phyloP scores from a whole-genome alignment of 768 basidiomycete genomes.

The Psilocybe subaeruginosa region DNA sequence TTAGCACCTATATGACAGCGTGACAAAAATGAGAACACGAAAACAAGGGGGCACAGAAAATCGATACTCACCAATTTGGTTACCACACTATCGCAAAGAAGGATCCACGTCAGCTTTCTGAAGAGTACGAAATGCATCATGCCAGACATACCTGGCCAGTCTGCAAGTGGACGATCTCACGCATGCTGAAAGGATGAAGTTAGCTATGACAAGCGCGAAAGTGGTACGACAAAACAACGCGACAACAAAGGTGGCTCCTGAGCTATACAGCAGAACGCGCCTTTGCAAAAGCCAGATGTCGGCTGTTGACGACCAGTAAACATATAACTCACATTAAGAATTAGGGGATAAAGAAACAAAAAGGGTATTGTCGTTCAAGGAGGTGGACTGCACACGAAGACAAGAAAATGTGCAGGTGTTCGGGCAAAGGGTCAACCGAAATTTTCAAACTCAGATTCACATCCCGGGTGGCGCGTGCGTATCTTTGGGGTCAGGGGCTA shows the following conservation, averaged over 20 bases:
- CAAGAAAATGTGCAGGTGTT: conserved; percentile 43
- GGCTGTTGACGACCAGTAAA: background rate
- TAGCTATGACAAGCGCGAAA: conserved; percentile 31
- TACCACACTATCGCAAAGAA: conserved; percentile 76
- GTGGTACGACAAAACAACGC: conserved; percentile 52
- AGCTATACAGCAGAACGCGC: conserved; percentile 21
- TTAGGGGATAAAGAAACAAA: conserved; percentile 34
- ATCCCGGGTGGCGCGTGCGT: conserved; percentile 43
- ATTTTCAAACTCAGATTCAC: conserved; percentile 48
- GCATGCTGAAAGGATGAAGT: conserved; percentile 68
- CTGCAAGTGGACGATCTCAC: conserved; percentile 99
- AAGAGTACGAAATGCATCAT: conserved; percentile 21
- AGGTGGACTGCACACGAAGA: conserved; percentile 49
- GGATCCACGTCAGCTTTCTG: conserved; percentile 28
- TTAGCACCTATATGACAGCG: conserved; percentile 68
- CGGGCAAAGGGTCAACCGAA: conserved; percentile 43
- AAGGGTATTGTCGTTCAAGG: conserved; percentile 43
- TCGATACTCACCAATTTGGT: conserved; percentile 88
- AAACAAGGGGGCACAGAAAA: conserved; percentile 16
- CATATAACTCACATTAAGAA: conserved; percentile 43
- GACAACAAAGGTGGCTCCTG: conserved; percentile 32
- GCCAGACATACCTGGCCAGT: conserved; percentile 85
- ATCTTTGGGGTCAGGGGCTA: conserved; percentile 24
- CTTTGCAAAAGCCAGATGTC: conserved; percentile 13
- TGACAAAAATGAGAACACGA: conserved; percentile 19